These are phyloP conservation scores for Harringtonia aguacate DNA, from an alignment of 2,329 filamentous ascomycete species.

Conservation along the genomic window DNA sequence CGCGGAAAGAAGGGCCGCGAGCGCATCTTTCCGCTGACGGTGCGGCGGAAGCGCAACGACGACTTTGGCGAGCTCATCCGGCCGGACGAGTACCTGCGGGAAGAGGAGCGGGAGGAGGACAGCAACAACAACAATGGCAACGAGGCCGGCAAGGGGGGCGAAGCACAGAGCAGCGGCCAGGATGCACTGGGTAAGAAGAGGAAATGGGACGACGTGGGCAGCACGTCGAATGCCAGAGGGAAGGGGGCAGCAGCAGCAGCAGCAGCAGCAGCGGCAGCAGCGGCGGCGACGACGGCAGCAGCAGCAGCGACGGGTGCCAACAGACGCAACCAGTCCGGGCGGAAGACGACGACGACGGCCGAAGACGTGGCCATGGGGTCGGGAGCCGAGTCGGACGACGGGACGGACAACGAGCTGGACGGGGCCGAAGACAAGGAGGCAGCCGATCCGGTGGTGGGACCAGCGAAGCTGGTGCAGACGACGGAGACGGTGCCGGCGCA, in stretches of 20 bases:
- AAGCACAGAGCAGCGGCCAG: conserved; percentile 25
- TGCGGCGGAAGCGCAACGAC: conserved; percentile 68
- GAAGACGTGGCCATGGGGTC: background rate
- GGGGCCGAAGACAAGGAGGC: conserved; percentile 45
- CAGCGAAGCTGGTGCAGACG: conserved; percentile 62
- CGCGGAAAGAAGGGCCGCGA: conserved; percentile 86
- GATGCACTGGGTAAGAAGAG: conserved; percentile 68
- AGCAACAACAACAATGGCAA: conserved; percentile 41
- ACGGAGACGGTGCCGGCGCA: conserved; percentile 56
- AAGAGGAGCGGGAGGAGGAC: conserved; percentile 75
- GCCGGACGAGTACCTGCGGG: conserved; percentile 85
- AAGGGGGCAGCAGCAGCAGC: conserved; percentile 31
- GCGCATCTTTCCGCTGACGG: conserved; percentile 79
- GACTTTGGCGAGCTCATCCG: conserved; percentile 92
- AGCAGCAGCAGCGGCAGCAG: conserved; percentile 13
- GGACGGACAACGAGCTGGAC: conserved; percentile 51
- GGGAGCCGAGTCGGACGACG: conserved; percentile 16
- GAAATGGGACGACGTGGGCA: conserved; percentile 71
- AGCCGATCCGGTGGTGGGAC: conserved; percentile 46
- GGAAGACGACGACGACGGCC: background rate
- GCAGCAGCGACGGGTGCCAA: background rate
- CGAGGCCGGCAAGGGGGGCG: conserved; percentile 39
- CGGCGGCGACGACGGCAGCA: conserved; percentile 11
- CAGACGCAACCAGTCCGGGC: no score
- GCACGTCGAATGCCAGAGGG: conserved; percentile 7